These are phyloP conservation scores for Tolypocladium nubicola DNA, from an alignment of 2,329 filamentous ascomycete genomes.

Conservation along the genomic window DNA sequence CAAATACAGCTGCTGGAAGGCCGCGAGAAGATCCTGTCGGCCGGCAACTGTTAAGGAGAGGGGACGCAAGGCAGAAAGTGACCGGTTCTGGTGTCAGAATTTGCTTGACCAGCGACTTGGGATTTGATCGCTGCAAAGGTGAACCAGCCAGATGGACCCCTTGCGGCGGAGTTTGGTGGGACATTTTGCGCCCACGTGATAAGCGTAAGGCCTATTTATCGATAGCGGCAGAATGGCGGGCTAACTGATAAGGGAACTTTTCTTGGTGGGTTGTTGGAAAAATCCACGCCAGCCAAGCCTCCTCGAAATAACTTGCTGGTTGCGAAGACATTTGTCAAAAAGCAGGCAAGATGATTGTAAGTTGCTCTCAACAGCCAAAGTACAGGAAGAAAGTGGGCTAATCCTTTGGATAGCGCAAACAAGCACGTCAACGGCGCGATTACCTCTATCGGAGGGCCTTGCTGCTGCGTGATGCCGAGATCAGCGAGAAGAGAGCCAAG, in stretches of 20 bases:
- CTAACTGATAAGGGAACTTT: conserved; percentile 23
- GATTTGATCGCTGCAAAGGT: conserved; percentile 4
- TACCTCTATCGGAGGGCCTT: conserved; percentile 84
- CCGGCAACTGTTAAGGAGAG: neutral
- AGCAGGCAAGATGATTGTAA: conserved; percentile 2
- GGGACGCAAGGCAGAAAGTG: neutral
- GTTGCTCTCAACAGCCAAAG: neutral
- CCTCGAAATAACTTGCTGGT: neutral
- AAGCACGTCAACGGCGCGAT: conserved; percentile 30
- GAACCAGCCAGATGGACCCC: conserved; percentile 6
- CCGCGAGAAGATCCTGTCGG: neutral
- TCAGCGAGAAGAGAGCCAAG: conserved; percentile 81
- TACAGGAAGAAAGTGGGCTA: conserved; percentile 2
- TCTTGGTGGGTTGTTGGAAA: conserved; percentile 4
- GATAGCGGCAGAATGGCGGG: conserved; percentile 6
- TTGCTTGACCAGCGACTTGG: conserved; percentile 2
- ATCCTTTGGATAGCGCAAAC: conserved; percentile 23
- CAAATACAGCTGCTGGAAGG: conserved; percentile 1
- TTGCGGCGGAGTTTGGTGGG: conserved; percentile 23
- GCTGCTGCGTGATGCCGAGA: conserved; percentile 81
- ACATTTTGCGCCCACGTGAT: conserved; percentile 31
- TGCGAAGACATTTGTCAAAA: neutral
- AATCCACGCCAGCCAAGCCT: neutral
- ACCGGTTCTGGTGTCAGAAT: neutral
- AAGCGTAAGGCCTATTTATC: conserved; percentile 10